These are phyloP conservation scores for Usnea hakonensis DNA, from an alignment of 495 filamentous ascomycete species.

Conservation along the genomic window DNA sequence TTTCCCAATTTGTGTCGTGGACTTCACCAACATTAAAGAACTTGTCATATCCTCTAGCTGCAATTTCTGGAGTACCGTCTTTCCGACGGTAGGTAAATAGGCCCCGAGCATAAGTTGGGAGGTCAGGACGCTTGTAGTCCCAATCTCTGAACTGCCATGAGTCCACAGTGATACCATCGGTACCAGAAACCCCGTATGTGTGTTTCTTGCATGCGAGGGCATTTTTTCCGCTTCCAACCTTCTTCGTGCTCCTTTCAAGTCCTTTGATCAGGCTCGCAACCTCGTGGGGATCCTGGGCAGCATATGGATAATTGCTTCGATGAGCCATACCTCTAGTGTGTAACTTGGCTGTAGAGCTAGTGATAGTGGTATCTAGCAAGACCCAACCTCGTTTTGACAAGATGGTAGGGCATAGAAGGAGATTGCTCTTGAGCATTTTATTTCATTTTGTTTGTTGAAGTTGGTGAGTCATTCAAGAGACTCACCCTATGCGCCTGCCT, in stretches of 20 bases:
- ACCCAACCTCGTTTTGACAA: not conserved
- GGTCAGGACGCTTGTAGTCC: constrained; percentile 80
- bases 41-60: constrained; percentile 88
- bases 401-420: not conserved
- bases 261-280: constrained; percentile 49
- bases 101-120: constrained; percentile 87
- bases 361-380: constrained; percentile 2
- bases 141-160: constrained; percentile 91
- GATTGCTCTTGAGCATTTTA: not conserved
- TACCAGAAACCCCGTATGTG: constrained; percentile 56
- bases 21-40: constrained; percentile 93
- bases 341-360: not conserved
- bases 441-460: not conserved
- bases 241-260: constrained; percentile 48
- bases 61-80: constrained; percentile 63
- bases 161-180: constrained; percentile 58
- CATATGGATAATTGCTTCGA: constrained; percentile 40
- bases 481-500: not conserved
- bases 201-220: constrained; percentile 64
- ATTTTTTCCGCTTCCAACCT: constrained; percentile 38
- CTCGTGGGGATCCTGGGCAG: constrained; percentile 55
- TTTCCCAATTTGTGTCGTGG: constrained; percentile 66
- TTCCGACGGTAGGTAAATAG: constrained; percentile 71
- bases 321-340: constrained; percentile 7
- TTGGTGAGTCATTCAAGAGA: not conserved